Conservation (phyloP, 1,284 basidiomycete species). For the Pseudozyma hubeiensis region DNA sequence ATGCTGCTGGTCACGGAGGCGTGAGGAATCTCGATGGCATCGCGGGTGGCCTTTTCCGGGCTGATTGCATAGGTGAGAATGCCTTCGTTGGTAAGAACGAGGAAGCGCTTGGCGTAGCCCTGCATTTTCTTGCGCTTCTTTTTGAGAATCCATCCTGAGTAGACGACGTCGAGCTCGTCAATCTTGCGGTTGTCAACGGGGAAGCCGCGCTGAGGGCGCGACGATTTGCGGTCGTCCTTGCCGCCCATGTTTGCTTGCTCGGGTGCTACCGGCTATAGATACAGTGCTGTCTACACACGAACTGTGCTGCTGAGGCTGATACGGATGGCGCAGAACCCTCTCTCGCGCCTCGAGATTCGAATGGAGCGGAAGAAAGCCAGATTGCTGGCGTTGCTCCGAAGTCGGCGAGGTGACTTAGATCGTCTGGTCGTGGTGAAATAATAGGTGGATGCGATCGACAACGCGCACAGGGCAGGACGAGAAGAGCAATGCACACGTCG, state of each 20-base stretch:
- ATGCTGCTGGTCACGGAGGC: conserved; percentile 64
- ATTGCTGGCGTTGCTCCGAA: too few relatives aligned
- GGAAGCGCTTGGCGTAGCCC: conserved; percentile 67
- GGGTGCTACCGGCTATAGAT: background rate
- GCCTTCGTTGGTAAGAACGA: conserved; percentile 63
- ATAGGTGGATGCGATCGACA: background rate
- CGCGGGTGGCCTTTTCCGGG: conserved; percentile 62
- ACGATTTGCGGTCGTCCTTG: conserved; percentile 23
- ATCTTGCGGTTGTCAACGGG: conserved; percentile 40
- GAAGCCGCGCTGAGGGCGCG: conserved; percentile 30
- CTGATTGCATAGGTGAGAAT: conserved; percentile 60
- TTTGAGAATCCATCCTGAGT: conserved; percentile 67
- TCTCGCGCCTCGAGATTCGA: too few relatives aligned
- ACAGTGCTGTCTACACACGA: background rate
- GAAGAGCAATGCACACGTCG: background rate
- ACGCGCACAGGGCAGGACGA: background rate
- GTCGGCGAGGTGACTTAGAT: too few relatives aligned
- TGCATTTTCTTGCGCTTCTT: conserved; percentile 69
- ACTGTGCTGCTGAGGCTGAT: too few relatives aligned
- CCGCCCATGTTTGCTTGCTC: conserved; percentile 24
- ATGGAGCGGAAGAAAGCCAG: too few relatives aligned
- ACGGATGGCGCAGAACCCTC: too few relatives aligned
- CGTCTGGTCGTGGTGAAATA: too few relatives aligned
- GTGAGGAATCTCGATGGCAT: conserved; percentile 65
- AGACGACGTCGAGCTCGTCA: conserved; percentile 54